Evolutionary conservation across 441 rosid genomes (phyloP), one percentile per base, ranked within the genome.

Genomic region (Pelargonium australe): DNA sequence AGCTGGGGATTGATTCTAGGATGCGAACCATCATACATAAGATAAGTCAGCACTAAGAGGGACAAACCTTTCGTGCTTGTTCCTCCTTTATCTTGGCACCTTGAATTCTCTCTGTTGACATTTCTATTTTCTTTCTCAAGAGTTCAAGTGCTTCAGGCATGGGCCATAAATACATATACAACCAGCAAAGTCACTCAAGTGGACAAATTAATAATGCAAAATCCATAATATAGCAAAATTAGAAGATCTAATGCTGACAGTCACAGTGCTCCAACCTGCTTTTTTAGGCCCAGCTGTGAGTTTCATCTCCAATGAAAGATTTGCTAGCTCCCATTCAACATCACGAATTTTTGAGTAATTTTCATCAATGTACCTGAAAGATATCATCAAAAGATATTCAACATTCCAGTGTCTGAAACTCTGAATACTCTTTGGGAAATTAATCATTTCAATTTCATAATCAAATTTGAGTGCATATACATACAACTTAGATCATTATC

Each of bases 201-300:
- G 72, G 57, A 69, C 67, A 75, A 25, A 66, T 40, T 47, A 37
- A 58, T 47, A 28, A 64, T 43, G 14, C 19, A 14, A 71, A 17
- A 37, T 9, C 2, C 66, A 49, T 20, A 66, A 68, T 20, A 60
- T 2, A 45, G 16, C 25, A 73, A 72, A 51, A 45, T 28, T n/a
- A 65, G 19, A 71, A 72, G 28, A 45, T 20, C 19, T 34, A 45
- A 65, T 5, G 47, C 41, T 0, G 70, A 31, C 37, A 31, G 37
- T 31, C 37, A 68, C 20, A 16, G 64, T 20, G 47, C 14, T 34
- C 80, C 62, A 79, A 94, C 96, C 97, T 76, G 95, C 97, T 67
- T 85, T 91, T 76, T 95, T 91, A 47, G 97, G 97, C 51, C 99
- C 97, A 64, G 97, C 87, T 0, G 96, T 95, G 76, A 94, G 96